Base-by-base conservation (phyloP, 1,284 basidiomycete genomes). In the Microbotryum saponariae region DNA sequence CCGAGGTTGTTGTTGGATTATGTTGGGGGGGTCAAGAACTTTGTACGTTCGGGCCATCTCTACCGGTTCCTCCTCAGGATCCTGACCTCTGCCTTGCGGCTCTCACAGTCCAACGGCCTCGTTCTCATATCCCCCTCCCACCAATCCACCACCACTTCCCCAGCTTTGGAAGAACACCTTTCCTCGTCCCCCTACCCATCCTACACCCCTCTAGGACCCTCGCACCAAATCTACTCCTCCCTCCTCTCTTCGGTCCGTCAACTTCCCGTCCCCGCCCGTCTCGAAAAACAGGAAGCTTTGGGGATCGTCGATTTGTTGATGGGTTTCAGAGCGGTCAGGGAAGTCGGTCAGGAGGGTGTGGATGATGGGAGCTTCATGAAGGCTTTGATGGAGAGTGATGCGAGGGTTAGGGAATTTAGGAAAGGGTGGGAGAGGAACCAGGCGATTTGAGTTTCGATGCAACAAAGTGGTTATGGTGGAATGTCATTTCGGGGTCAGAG, bases 1-100 rank as follows among this genome's bases (percentile, higher is more conserved):
- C 89, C 92, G 0, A 82, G 90, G 10, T 73, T 89, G 27, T 76
- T 90, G 42, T 79, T 94, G 51, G 88, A 91, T 62, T 90, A 83
- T 66, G 82, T 87, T 0, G 82, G 83, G 14, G 89, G 89, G 42
- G 78, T 79, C 66, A 81, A 82, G 56, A 70, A 77, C 20, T 86
- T 93, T 62, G 87, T 89, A 67, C 61, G 85, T 79, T 20, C 20
- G 37, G 4, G 12, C 7, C 18, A 58, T 45, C 21, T 42, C 25
- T 25, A 63, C 20, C 27, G 45, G 5, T 37, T 42, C 27, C 31
- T n/a, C 6, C 18, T 29, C 27, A 20, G 21, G 18, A 20, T 10
- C 12, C 37, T 25, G 5, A 51, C 29, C 51, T 31, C 49, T 31
- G 8, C 37, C 37, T 42, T 42, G 12, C 16, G 2, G 4, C 1